Percentiles rank a stretch among this genome's conserved stretches.
These are phyloP conservation scores for Fraxinus sp. DNA, from an alignment of 305 asterid genomes.

Conservation along the genomic window DNA sequence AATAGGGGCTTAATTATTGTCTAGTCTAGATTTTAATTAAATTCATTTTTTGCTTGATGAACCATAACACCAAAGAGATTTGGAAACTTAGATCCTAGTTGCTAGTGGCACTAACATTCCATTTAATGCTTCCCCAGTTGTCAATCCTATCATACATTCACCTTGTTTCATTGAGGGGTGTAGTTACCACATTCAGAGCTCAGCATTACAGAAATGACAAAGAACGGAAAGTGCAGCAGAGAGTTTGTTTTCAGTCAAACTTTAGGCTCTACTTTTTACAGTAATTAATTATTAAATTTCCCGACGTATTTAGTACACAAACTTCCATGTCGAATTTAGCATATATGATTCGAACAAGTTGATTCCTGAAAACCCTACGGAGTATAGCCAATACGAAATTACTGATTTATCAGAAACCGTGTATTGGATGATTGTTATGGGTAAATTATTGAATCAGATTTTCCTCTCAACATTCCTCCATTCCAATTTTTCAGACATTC, in stretches of 20 bases:
- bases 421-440: neutral
- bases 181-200: conserved; percentile 1
- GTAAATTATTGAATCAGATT: neutral
- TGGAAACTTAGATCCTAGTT: neutral
- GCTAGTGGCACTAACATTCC: neutral
- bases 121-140: neutral
- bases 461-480: conserved; percentile 4
- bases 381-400: neutral
- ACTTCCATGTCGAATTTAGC: neutral
- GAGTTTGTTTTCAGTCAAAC: neutral
- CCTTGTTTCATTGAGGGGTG: neutral
- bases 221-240: neutral
- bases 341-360: neutral
- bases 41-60: neutral
- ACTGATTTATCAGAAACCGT: neutral
- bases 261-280: neutral
- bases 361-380: neutral
- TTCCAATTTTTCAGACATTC: neutral
- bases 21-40: neutral
- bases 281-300: neutral
- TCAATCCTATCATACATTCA: neutral
- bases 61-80: neutral
- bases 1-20: neutral
- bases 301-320: neutral
- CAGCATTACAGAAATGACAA: neutral